phyloP scores from a whole-genome alignment of 192 early-diverging fungal species.

The Backusella sp. region DNA sequence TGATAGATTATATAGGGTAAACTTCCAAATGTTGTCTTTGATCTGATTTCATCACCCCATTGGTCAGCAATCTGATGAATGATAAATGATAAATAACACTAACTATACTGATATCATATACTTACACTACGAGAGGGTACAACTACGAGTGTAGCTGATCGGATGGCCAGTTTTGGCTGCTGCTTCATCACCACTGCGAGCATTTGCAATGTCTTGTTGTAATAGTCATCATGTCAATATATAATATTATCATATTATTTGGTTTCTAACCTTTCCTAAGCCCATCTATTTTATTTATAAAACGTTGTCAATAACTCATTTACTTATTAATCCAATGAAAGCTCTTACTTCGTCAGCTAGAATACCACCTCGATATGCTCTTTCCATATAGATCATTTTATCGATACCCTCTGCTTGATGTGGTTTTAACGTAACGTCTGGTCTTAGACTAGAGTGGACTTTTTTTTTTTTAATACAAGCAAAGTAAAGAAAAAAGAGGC shows the following conservation, averaged over 20 bases:
- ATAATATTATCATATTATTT: neutral
- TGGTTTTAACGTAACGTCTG: neutral
- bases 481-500: neutral
- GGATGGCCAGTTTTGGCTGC: conserved; percentile 17
- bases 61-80: conserved; percentile 23
- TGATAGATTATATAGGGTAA: conserved; percentile 27
- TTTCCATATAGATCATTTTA: conserved; percentile 25
- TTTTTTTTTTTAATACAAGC: neutral
- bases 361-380: conserved; percentile 17
- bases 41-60: conserved; percentile 26
- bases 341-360: conserved; percentile 24
- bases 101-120: neutral
- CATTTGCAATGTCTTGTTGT: conserved; percentile 21
- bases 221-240: neutral
- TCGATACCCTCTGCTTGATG: conserved; percentile 26
- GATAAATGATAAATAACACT: no score
- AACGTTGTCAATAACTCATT: neutral
- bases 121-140: conserved; percentile 26
- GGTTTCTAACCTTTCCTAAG: conserved; percentile 21
- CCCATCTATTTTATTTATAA: conserved; percentile 22
- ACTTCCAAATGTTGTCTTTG: conserved; percentile 23
- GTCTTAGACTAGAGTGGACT: conserved; percentile 24
- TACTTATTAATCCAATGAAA: neutral
- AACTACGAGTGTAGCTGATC: conserved; percentile 18
- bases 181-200: conserved; percentile 15